Percentiles rank a stretch among this genome's conserved stretches.
Evolutionary conservation across 306 rosid genomes (phyloP).

Genomic region (Gastrolobium villosum): DNA sequence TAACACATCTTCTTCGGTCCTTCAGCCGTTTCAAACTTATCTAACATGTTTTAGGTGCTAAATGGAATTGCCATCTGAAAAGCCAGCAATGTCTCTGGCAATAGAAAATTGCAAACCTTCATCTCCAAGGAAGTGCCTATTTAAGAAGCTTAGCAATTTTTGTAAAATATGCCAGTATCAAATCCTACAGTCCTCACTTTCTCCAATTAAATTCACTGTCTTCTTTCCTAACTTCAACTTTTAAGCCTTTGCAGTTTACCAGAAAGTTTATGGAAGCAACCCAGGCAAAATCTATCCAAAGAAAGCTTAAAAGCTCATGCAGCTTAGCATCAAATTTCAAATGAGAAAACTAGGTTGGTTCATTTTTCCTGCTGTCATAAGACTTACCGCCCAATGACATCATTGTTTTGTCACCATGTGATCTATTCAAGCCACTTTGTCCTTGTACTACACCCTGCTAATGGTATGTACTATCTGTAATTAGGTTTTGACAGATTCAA

Average conservation of each 20-base stretch:
- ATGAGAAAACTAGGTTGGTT: not conserved
- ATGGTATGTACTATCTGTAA: not conserved
- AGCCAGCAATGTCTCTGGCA: not conserved
- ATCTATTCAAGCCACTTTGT: not conserved
- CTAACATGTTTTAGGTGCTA: not conserved
- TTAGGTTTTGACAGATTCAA: not conserved
- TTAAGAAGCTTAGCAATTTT: not conserved
- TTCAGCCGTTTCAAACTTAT: not conserved
- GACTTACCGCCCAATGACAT: too few species aligned
- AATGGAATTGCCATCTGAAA: not conserved
- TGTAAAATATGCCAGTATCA: not conserved
- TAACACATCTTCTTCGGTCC: not conserved
- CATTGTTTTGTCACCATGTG: not conserved
- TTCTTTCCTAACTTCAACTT: not conserved
- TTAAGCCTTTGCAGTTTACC: not conserved
- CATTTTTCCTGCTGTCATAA: too few species aligned
- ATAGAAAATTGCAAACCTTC: not conserved
- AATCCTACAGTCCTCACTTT: slow-evolving; percentile 1
- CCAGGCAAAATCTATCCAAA: not conserved
- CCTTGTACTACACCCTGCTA: not conserved
- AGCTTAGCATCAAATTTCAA: not conserved
- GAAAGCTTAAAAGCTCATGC: not conserved
- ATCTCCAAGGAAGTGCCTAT: not conserved
- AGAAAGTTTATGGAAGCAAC: not conserved
- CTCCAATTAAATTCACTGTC: not conserved